Evolutionary conservation across 768 basidiomycete genomes (phyloP).

Genomic region (Inosperma sp.): DNA sequence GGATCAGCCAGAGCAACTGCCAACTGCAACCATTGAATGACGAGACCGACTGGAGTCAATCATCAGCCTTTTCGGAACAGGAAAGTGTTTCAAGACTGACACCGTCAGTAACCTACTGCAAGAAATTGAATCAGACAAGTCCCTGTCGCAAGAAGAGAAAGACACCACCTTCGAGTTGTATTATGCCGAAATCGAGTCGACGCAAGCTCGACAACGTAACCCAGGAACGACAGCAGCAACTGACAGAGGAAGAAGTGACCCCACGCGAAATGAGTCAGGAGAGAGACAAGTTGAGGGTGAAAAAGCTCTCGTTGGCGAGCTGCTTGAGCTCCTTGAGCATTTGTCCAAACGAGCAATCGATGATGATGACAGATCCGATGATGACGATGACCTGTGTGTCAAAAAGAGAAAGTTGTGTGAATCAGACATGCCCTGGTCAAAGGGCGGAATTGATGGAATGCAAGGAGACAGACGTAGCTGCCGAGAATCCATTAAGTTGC

Average conservation of each 20-base stretch:
- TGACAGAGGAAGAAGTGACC: background rate
- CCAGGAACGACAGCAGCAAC: background rate
- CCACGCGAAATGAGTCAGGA: background rate
- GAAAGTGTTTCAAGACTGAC: background rate
- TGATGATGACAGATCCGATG: background rate
- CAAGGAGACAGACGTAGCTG: background rate
- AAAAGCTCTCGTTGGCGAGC: background rate
- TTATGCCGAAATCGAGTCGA: background rate
- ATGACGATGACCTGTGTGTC: background rate
- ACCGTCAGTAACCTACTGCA: background rate
- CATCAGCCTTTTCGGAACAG: background rate
- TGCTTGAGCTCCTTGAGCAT: no score
- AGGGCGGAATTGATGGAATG: background rate
- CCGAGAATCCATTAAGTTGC: background rate
- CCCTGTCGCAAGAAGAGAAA: background rate
- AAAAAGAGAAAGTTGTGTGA: background rate
- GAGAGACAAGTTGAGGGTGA: no score
- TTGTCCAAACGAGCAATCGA: background rate
- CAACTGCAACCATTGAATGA: background rate
- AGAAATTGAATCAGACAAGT: background rate
- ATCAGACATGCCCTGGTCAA: background rate
- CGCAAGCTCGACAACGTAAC: background rate
- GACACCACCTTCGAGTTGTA: background rate
- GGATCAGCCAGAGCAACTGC: background rate
- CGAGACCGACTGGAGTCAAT: background rate